Percentiles rank a stretch among this genome's conserved stretches.
Conservation (phyloP, 2,329 filamentous ascomycete genomes). For the Zarea fungicola region DNA sequence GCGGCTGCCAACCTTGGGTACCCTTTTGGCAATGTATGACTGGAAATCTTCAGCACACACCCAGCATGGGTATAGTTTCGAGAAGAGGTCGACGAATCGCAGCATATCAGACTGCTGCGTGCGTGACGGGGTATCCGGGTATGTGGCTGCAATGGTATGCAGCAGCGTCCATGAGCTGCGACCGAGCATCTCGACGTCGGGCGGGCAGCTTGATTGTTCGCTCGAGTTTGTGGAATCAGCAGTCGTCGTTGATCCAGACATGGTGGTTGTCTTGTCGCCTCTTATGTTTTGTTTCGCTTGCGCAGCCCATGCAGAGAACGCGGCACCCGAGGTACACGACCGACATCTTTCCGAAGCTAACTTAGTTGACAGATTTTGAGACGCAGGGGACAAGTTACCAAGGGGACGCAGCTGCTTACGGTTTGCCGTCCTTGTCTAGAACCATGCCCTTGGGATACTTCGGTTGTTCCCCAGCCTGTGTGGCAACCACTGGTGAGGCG, state of each 20-base stretch:
- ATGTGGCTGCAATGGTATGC: conserved; percentile 83
- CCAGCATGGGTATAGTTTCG: conserved; percentile 91
- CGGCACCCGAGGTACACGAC: conserved; percentile 54
- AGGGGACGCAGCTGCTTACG: conserved; percentile 53
- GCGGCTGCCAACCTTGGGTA: conserved; percentile 53
- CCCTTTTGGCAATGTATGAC: conserved; percentile 68
- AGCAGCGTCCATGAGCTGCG: conserved; percentile 90
- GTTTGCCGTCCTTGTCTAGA: conserved; percentile 76
- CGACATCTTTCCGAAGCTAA: conserved; percentile 53
- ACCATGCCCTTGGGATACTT: conserved; percentile 67
- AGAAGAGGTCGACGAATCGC: conserved; percentile 74
- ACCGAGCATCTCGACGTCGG: conserved; percentile 83
- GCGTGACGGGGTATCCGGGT: conserved; percentile 64
- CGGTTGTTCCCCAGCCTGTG: conserved; percentile 28
- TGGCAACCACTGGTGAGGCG: conserved; percentile 16
- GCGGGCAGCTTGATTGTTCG: conserved; percentile 63
- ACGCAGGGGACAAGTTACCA: no score
- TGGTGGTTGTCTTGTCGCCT: conserved; percentile 12
- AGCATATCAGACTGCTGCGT: conserved; percentile 70
- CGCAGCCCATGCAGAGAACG: conserved; percentile 55
- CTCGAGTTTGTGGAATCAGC: conserved; percentile 31
- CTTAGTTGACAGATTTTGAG: neutral
- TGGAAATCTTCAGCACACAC: conserved; percentile 90
- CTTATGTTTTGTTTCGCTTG: conserved; percentile 40
- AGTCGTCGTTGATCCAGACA: neutral